A percentile compares a stretch with the other conserved stretches of the same genome.
Conservation (phyloP, 129 eudicot species). For the Lonicera japonica region DNA sequence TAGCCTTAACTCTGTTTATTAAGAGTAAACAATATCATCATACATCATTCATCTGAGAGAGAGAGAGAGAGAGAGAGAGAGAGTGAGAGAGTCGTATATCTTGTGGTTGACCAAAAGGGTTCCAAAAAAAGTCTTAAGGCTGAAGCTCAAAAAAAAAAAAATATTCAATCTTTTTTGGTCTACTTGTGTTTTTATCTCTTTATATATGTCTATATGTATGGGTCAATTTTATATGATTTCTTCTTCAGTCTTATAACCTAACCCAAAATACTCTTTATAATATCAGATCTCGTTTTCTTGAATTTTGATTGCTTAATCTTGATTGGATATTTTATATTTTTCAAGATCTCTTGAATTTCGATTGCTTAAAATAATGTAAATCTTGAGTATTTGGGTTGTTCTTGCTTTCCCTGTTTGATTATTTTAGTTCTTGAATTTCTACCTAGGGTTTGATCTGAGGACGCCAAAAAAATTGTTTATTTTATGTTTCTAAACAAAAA, state of each 20-base stretch:
- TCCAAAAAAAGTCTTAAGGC: background rate
- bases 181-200: constrained; percentile 6
- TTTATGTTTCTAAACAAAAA: too few species aligned
- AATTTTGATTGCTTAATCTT: background rate
- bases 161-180: background rate
- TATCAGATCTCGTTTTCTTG: constrained; percentile 19
- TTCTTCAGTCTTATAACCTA: constrained; percentile 31
- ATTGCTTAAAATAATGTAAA: background rate
- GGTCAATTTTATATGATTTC: constrained; percentile 45
- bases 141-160: background rate
- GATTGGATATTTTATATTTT: too few species aligned
- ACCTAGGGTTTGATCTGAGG: background rate
- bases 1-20: too few species aligned
- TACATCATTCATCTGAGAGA: background rate
- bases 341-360: too few species aligned
- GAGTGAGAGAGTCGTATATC: constrained; percentile 11
- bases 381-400: constrained; percentile 4
- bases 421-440: background rate
- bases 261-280: background rate
- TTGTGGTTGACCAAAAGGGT: constrained; percentile 21
- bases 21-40: too few species aligned
- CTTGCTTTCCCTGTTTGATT: background rate
- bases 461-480: background rate
- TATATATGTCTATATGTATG: constrained; percentile 28
- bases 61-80: constrained; percentile 5